Conservation (phyloP, 257 asterid species). For the Solanum acaule region DNA sequence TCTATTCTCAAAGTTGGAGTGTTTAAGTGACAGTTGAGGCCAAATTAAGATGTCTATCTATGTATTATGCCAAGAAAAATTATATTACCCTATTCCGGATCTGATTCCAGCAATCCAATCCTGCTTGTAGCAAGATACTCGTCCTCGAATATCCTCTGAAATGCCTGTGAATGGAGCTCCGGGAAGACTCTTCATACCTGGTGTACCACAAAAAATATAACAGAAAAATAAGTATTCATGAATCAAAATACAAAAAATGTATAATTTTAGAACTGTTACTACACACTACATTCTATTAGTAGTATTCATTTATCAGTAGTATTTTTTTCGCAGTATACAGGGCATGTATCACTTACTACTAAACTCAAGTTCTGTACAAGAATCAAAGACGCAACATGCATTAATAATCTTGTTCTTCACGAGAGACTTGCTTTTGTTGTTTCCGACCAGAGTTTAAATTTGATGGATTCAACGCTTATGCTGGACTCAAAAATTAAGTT, state of each 20-base stretch:
- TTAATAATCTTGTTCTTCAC: background rate
- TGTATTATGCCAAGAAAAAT: too few species aligned
- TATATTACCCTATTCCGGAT: constrained; percentile 1
- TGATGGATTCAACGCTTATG: background rate
- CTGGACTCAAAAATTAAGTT: too few species aligned
- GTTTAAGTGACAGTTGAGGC: accelerated
- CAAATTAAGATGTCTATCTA: background rate
- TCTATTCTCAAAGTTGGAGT: background rate
- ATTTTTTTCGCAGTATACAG: background rate
- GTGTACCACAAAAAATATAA: background rate
- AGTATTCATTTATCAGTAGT: background rate
- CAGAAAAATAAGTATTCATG: background rate
- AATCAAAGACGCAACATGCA: background rate
- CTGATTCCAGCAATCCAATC: constrained; percentile 21
- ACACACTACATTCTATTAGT: background rate
- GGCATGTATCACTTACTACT: background rate
- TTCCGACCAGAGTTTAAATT: too few species aligned
- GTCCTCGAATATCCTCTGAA: constrained; percentile 4
- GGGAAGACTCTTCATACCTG: background rate
- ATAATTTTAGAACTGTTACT: background rate
- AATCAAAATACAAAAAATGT: background rate
- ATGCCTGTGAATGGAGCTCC: constrained; percentile 6
- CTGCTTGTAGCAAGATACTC: constrained; percentile 13
- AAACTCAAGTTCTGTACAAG: background rate
- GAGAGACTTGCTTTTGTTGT: background rate